Base-by-base conservation (phyloP, 108 stramenopile genomes). In the Pseudonitzschia multistriata region DNA sequence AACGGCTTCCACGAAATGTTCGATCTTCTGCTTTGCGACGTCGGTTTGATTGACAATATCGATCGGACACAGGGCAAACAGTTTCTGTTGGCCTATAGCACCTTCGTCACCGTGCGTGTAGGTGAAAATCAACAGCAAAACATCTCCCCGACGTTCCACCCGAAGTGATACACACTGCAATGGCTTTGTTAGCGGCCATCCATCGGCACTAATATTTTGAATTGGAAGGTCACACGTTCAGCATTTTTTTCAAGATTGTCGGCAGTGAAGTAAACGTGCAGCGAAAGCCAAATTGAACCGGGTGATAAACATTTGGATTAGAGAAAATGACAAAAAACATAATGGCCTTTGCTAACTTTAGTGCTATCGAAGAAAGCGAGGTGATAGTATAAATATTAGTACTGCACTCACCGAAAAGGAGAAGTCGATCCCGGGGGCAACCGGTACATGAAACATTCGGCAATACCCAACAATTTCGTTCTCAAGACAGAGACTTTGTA, bases 1-100 rank as follows among this genome's bases (percentile, higher is more conserved):
- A 2, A 84, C 88, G 24, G 85, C 70, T 47, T 88, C 78, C n/a
- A 91, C 88, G 76, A 81, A 89, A 73, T 89, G 87, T 17, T 85
- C 83, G 35, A 92, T 47, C 21, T 70, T 66, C 27, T 72, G 42
- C 10, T 73, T 68, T 34, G 42, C 48, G 40, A 22, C 49, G 10
- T 59, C 35, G 31, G 13, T 21, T 50, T 84, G 81, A 39, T 74
- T 52, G 10, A 76, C 74, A 34, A 83, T 55, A 50, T 79, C 74
- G 34, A 83, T 70, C 24, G 72, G 63, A 50, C 75, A 76, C 48
- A 81, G 54, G 4, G 80, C 80, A 67, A 81, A 81, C 31, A 85
- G 56, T 39, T 70, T 71, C 22, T 42, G 45, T 15, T 33, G 31
- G 11, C 73, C 69, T 15, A 14, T 27, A 24, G 68, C 54, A 5